Evolutionary conservation across 2,329 filamentous ascomycete genomes (phyloP).

Genomic region (Fusarium kyushuense): DNA sequence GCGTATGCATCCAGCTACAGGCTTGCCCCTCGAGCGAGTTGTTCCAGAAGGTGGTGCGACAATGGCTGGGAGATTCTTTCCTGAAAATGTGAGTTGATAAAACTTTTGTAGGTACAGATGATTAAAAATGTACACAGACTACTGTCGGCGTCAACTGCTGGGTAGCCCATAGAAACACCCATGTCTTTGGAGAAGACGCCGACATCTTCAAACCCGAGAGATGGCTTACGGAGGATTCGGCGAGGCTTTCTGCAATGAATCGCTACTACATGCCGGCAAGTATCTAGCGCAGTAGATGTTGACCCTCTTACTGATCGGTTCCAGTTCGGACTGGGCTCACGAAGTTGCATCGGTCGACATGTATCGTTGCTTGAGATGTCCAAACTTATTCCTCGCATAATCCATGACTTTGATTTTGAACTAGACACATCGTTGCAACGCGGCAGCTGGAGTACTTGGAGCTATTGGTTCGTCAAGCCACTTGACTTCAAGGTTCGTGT

Average conservation of each 20-base stretch:
- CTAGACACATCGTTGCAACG: slow-evolving; percentile 11
- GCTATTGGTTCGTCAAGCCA: slow-evolving; percentile 39
- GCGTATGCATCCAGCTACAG: slow-evolving; percentile 40
- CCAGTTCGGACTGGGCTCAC: slow-evolving; percentile 43
- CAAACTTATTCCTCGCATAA: slow-evolving; percentile 37
- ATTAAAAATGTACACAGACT: slow-evolving; percentile 1
- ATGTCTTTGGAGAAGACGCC: slow-evolving; percentile 37
- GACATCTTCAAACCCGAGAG: slow-evolving; percentile 32
- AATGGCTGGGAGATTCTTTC: slow-evolving; percentile 35
- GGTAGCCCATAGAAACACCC: slow-evolving; percentile 40
- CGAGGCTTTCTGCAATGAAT: slow-evolving; percentile 34
- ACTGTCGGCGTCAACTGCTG: slow-evolving; percentile 42
- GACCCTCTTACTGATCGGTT: background rate
- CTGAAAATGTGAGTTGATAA: slow-evolving; percentile 25
- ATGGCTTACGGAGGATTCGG: slow-evolving; percentile 24
- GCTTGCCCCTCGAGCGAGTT: slow-evolving; percentile 35
- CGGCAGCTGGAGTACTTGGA: slow-evolving; percentile 20
- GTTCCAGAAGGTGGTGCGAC: slow-evolving; percentile 37
- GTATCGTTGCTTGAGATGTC: slow-evolving; percentile 46
- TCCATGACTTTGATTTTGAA: slow-evolving; percentile 42
- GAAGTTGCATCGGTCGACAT: slow-evolving; percentile 42
- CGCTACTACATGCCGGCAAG: slow-evolving; percentile 42
- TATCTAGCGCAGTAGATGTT: too few relatives aligned
- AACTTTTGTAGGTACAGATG: rapidly evolving
- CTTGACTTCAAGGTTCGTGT: slow-evolving; percentile 15